phyloP scores from a whole-genome alignment of 495 filamentous ascomycete species.

The Podospora sp. region DNA sequence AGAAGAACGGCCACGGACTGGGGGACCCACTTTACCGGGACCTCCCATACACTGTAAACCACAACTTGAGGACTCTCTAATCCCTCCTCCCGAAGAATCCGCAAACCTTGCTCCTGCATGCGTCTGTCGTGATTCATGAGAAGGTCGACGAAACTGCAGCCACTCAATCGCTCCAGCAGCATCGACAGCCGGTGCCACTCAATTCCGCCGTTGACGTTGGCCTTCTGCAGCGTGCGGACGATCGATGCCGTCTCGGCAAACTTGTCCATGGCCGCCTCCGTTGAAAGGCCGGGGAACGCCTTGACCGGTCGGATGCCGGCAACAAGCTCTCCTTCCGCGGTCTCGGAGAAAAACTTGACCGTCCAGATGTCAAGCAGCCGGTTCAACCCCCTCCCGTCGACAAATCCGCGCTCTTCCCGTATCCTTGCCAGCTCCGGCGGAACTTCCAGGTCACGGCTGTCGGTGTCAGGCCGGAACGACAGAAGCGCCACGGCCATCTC shows the following conservation, averaged over 20 bases:
- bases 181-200: background rate
- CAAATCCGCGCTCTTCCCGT: no score
- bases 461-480: no score
- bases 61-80: background rate
- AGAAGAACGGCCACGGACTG: background rate
- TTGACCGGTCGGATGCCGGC: no score
- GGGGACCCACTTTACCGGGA: background rate
- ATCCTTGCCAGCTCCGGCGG: no score
- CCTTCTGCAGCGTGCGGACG: background rate
- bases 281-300: background rate
- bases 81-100: background rate
- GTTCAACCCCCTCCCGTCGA: no score
- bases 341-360: no score
- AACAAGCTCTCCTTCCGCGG: no score
- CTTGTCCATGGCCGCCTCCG: background rate
- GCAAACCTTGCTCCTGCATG: background rate
- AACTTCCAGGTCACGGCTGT: no score
- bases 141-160: background rate
- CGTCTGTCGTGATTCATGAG: background rate
- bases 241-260: background rate
- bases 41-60: background rate
- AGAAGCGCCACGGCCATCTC: no score
- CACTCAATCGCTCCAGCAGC: background rate
- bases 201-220: background rate
- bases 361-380: no score